A percentile compares a stretch with the other conserved stretches of the same genome.
These are phyloP conservation scores for Inga leiocalycina DNA, from an alignment of 306 rosid genomes.

Conservation along the genomic window DNA sequence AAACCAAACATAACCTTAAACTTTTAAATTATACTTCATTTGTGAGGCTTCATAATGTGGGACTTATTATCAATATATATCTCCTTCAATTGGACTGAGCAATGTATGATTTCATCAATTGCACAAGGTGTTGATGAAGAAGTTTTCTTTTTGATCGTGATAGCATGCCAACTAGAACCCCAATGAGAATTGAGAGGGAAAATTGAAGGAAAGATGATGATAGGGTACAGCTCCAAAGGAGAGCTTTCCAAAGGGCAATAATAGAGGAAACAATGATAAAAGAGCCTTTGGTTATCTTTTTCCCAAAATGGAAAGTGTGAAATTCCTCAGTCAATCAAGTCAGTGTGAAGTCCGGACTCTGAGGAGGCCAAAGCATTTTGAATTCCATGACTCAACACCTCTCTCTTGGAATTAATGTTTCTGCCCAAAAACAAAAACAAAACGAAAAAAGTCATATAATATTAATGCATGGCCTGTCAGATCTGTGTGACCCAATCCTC, in stretches of 20 bases:
- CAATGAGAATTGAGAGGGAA: not conserved
- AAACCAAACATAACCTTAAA: too few relatives aligned
- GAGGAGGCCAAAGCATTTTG: slow-evolving; percentile 56
- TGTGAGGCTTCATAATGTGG: too few relatives aligned
- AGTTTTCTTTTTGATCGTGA: not conserved
- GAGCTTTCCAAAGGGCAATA: slow-evolving; percentile 44
- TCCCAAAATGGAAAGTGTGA: slow-evolving; percentile 50
- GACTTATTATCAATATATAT: too few relatives aligned
- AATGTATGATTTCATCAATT: too few relatives aligned
- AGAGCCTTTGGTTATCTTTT: slow-evolving; percentile 46
- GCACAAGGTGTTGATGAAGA: not conserved
- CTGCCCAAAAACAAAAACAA: not conserved
- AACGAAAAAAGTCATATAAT: slow-evolving; percentile 29
- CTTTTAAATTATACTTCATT: too few relatives aligned
- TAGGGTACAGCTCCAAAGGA: slow-evolving; percentile 42
- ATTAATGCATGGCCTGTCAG: slow-evolving; percentile 53
- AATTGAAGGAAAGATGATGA: slow-evolving; percentile 15
- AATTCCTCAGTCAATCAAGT: slow-evolving; percentile 52
- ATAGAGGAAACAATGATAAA: slow-evolving; percentile 46
- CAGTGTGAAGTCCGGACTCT: slow-evolving; percentile 53
- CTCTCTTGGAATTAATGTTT: slow-evolving; percentile 35
- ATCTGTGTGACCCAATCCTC: slow-evolving; percentile 58
- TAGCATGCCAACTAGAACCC: slow-evolving; percentile 31
- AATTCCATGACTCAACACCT: slow-evolving; percentile 44
- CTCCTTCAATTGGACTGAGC: not conserved